Evolutionary conservation across 768 basidiomycete species (phyloP).

Genomic region (Epithele typhae): DNA sequence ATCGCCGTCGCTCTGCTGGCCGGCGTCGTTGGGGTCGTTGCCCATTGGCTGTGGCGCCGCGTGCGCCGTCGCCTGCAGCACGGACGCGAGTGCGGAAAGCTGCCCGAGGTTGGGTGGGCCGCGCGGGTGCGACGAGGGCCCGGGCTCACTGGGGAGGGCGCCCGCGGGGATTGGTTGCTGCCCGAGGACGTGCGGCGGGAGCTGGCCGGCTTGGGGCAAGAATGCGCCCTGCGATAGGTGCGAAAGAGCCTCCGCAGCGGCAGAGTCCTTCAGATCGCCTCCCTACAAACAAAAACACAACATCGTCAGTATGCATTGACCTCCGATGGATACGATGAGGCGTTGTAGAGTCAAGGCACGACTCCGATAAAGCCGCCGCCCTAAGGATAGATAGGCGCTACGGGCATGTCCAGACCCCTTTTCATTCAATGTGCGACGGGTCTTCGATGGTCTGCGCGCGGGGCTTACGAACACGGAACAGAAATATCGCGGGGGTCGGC

Average conservation of each 20-base stretch:
- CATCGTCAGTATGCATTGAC: background rate
- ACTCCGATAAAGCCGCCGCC: no score
- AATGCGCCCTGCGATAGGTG: conserved; percentile 46
- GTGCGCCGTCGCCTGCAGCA: conserved; percentile 10
- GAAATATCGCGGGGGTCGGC: no score
- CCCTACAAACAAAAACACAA: conserved; percentile 15
- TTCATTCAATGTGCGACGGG: no score
- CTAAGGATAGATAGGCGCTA: no score
- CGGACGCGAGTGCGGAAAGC: conserved; percentile 16
- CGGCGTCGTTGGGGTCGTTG: conserved; percentile 3
- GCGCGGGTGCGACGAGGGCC: conserved; percentile 27
- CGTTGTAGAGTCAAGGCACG: background rate
- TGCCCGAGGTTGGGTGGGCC: conserved; percentile 25
- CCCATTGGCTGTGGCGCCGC: background rate
- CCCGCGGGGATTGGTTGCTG: conserved; percentile 9
- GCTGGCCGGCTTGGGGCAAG: conserved; percentile 11
- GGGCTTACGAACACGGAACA: no score
- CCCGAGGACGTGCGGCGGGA: conserved; percentile 15
- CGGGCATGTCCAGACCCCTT: no score
- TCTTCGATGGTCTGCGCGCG: no score
- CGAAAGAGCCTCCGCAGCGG: conserved; percentile 55
- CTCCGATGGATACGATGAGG: background rate
- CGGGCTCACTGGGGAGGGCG: conserved; percentile 19
- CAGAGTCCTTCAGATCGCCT: conserved; percentile 50
- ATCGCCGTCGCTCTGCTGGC: conserved; percentile 8